Percentiles rank a stretch among this genome's conserved stretches.
Evolutionary conservation across 208 protist genomes (phyloP).

Genomic region (Trypanosoma congolense): DNA sequence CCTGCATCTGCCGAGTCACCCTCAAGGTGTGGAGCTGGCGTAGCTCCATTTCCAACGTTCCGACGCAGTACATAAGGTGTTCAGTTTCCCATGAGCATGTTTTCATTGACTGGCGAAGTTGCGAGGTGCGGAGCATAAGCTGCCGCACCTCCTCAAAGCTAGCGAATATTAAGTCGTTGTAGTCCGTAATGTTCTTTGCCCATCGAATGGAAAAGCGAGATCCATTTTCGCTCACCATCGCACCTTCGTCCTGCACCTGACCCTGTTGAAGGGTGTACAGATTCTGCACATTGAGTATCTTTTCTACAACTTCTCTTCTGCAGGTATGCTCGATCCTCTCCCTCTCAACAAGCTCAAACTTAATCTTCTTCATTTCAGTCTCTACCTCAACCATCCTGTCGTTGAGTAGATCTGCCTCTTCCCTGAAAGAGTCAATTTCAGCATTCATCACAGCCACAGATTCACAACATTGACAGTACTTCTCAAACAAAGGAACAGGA

Average conservation of each 20-base stretch:
- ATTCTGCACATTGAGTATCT: conserved; percentile 58
- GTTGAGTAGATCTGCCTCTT: conserved; percentile 21
- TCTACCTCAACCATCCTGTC: conserved; percentile 25
- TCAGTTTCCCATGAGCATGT: conserved; percentile 67
- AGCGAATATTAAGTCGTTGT: conserved; percentile 80
- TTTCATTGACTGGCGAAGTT: conserved; percentile 80
- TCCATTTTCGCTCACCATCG: conserved; percentile 79
- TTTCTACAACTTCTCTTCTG: conserved; percentile 23
- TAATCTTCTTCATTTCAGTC: conserved; percentile 18
- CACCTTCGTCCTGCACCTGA: conserved; percentile 91
- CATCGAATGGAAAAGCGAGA: conserved; percentile 68
- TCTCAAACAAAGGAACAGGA: conserved; percentile 44
- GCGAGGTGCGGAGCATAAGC: conserved; percentile 72
- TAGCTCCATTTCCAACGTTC: conserved; percentile 83
- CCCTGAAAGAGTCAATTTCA: conserved; percentile 22
- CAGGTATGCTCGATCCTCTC: conserved; percentile 21
- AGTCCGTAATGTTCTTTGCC: conserved; percentile 48
- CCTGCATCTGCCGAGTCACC: conserved; percentile 94
- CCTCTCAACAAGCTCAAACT: conserved; percentile 20
- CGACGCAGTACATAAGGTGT: conserved; percentile 66
- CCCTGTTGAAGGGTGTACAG: conserved; percentile 85
- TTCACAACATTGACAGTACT: conserved; percentile 53
- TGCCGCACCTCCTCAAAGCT: conserved; percentile 71
- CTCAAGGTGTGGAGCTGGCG: conserved; percentile 90
- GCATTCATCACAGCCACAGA: conserved; percentile 31